Percentiles rank a stretch among this genome's conserved stretches.
These are phyloP conservation scores for Ustulina deusta DNA, from an alignment of 2,329 filamentous ascomycete species.

Conservation along the genomic window DNA sequence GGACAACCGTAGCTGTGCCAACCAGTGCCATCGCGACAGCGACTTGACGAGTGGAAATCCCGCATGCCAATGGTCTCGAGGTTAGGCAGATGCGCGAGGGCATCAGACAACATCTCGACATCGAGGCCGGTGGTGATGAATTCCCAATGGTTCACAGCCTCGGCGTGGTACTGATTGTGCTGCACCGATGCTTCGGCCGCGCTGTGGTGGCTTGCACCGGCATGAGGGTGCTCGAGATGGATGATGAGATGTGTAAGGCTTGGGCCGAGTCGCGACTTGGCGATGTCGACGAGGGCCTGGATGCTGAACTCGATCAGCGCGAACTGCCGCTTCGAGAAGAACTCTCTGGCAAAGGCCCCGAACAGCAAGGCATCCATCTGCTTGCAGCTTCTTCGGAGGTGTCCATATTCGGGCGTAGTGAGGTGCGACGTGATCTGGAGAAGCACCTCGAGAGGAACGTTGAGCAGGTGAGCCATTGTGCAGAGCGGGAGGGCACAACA, in stretches of 20 bases:
- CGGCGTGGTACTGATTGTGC: slow-evolving; percentile 41
- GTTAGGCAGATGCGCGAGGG: slow-evolving; percentile 66
- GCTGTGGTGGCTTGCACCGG: background rate
- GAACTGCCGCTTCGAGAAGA: slow-evolving; percentile 75
- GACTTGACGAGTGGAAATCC: slow-evolving; percentile 65
- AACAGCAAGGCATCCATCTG: slow-evolving; percentile 66
- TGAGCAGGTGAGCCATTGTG: slow-evolving; percentile 41
- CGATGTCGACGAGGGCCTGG: slow-evolving; percentile 61
- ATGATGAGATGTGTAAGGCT: slow-evolving; percentile 63
- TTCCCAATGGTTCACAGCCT: slow-evolving; percentile 45
- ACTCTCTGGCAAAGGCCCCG: slow-evolving; percentile 68
- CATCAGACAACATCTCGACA: slow-evolving; percentile 66
- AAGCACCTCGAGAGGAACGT: slow-evolving; percentile 70
- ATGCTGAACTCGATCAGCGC: slow-evolving; percentile 69
- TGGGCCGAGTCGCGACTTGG: slow-evolving; percentile 56
- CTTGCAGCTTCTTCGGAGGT: slow-evolving; percentile 67
- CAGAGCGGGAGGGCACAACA: background rate
- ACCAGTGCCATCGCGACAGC: slow-evolving; percentile 59
- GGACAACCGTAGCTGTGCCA: slow-evolving; percentile 69
- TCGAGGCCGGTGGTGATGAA: slow-evolving; percentile 61
- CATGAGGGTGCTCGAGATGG: slow-evolving; percentile 52
- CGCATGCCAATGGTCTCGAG: slow-evolving; percentile 69
- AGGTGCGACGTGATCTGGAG: slow-evolving; percentile 65
- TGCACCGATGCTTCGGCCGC: background rate
- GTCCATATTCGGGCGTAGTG: slow-evolving; percentile 66